Evolutionary conservation across 768 basidiomycete species (phyloP).

Genomic region (Favolaschia claudopus): DNA sequence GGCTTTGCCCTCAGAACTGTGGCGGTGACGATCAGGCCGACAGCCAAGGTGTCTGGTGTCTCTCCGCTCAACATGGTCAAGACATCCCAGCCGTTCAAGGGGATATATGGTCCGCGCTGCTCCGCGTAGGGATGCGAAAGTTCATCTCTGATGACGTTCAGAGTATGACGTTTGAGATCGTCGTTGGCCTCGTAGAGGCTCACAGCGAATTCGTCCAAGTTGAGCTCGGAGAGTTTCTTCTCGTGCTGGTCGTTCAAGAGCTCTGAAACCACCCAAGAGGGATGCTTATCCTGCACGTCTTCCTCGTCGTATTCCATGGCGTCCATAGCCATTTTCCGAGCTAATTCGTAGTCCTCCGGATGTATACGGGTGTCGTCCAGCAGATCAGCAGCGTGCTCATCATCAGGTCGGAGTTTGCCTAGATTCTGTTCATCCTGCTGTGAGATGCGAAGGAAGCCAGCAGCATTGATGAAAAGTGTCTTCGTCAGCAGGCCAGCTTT

Average conservation of each 20-base stretch:
- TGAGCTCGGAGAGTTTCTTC: conserved; percentile 87
- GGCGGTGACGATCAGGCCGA: conserved; percentile 85
- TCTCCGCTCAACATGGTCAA: conserved; percentile 97
- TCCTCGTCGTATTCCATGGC: conserved; percentile 98
- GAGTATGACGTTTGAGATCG: conserved; percentile 87
- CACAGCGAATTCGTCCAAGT: conserved; percentile 94
- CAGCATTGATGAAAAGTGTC: conserved; percentile 91
- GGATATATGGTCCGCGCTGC: conserved; percentile 66
- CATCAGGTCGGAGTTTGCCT: conserved; percentile 69
- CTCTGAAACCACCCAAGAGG: conserved; percentile 85
- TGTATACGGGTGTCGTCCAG: conserved; percentile 96
- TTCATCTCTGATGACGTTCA: conserved; percentile 90
- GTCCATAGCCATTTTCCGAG: conserved; percentile 98
- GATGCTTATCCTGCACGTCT: conserved; percentile 91
- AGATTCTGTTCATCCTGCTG: conserved; percentile 73
- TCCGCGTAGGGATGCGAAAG: conserved; percentile 84
- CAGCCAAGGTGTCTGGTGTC: conserved; percentile 75
- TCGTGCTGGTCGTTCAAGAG: conserved; percentile 88
- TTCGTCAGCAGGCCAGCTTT: conserved; percentile 81
- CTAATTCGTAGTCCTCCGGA: conserved; percentile 96
- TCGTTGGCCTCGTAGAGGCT: conserved; percentile 86
- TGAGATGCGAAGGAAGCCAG: conserved; percentile 88
- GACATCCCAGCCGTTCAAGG: conserved; percentile 79
- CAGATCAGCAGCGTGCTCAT: conserved; percentile 82
- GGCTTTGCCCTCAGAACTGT: conserved; percentile 64